phyloP scores from a whole-genome alignment of 177 flowering plant genomes.

The Tripterygium wilfordii region DNA sequence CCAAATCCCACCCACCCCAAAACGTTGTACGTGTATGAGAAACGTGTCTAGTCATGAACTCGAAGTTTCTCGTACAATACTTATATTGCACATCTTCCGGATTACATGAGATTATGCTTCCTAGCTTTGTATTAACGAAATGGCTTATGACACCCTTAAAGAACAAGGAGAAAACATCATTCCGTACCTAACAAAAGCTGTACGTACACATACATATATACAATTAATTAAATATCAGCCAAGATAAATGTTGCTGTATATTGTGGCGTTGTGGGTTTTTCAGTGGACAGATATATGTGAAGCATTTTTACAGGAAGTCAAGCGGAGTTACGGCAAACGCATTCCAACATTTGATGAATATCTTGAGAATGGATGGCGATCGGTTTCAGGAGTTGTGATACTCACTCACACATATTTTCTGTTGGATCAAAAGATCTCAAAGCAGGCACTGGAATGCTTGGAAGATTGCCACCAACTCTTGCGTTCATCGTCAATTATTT shows the following conservation, averaged over 20 bases:
- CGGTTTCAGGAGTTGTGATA: conserved; percentile 12
- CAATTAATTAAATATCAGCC: too few relatives aligned
- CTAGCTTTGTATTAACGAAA: conserved; percentile 29
- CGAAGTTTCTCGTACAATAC: too few relatives aligned
- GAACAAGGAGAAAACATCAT: conserved; percentile 16
- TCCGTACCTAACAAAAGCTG: conserved; percentile 19
- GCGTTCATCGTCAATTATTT: conserved; percentile 19
- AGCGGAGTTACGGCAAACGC: conserved; percentile 14
- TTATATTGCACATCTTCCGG: conserved; percentile 20
- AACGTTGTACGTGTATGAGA: too few relatives aligned
- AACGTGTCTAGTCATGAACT: too few relatives aligned
- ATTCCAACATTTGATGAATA: conserved; percentile 23
- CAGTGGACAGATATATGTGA: conserved; percentile 41
- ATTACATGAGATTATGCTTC: conserved; percentile 25
- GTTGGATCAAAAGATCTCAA: neutral
- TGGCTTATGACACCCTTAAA: conserved; percentile 18
- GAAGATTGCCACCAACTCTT: conserved; percentile 12
- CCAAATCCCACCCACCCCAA: too few relatives aligned
- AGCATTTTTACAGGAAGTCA: conserved; percentile 32
- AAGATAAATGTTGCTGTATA: too few relatives aligned
- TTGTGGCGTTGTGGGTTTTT: neutral
- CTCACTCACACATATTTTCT: conserved; percentile 18
- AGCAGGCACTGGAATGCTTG: conserved; percentile 13
- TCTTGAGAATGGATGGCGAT: conserved; percentile 23
- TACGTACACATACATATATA: too few relatives aligned